Conservation (phyloP, 2,329 filamentous ascomycete species). For the Colletotrichum sp. region DNA sequence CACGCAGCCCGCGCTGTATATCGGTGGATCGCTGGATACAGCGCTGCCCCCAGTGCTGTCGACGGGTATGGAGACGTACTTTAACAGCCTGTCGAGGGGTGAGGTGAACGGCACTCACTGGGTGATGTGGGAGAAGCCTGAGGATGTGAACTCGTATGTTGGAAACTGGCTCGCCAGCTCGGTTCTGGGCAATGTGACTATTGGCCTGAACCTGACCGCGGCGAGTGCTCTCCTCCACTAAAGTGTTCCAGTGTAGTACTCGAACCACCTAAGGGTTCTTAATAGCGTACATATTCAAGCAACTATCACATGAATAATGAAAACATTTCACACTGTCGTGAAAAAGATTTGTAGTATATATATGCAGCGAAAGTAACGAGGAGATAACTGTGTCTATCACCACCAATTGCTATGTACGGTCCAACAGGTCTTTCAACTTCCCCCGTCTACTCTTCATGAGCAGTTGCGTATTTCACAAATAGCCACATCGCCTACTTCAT, state of each 20-base stretch:
- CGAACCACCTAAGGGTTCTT: neutral
- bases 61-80: conserved; percentile 67
- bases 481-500: neutral
- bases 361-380: neutral
- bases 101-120: conserved; percentile 74
- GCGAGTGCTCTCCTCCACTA: neutral
- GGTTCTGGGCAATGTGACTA: neutral
- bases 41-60: conserved; percentile 72
- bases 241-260: neutral
- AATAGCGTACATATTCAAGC: neutral
- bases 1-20: conserved; percentile 68
- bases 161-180: conserved; percentile 3
- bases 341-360: neutral
- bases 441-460: neutral
- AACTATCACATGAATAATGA: neutral
- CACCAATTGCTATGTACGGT: neutral
- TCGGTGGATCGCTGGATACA: conserved; percentile 68
- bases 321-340: neutral
- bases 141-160: conserved; percentile 60
- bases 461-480: neutral
- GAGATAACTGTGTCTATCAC: neutral
- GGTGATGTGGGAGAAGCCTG: conserved; percentile 73
- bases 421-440: neutral
- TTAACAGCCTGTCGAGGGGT: conserved; percentile 63
- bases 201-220: neutral